Conservation (phyloP, 768 basidiomycete species). For the Peribolospora baueri region DNA sequence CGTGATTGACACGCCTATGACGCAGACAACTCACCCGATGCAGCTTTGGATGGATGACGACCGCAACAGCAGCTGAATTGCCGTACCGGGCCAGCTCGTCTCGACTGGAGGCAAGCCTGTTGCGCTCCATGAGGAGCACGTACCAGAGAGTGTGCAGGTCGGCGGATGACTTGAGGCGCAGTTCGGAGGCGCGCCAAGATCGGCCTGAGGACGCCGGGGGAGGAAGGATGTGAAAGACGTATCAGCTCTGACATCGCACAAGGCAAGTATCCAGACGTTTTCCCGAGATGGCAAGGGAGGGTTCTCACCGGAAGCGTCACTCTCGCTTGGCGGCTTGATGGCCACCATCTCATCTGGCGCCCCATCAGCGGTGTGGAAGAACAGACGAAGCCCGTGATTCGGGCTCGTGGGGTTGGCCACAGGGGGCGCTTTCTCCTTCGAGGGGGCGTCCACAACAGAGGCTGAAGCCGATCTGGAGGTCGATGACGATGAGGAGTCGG, state of each 20-base stretch:
- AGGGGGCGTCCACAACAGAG: too few species aligned
- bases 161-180: constrained; percentile 70
- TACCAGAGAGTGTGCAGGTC: constrained; percentile 94
- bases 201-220: constrained; percentile 33
- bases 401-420: too few species aligned
- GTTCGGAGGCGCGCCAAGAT: constrained; percentile 61
- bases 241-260: too few species aligned
- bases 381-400: too few species aligned
- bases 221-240: not conserved
- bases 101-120: constrained; percentile 64
- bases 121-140: constrained; percentile 61
- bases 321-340: not conserved
- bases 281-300: not conserved
- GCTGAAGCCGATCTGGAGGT: too few species aligned
- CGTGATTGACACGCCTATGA: too few species aligned
- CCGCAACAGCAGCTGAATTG: not conserved
- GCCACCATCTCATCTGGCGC: too few species aligned
- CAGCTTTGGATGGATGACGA: too few species aligned
- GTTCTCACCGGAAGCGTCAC: not conserved
- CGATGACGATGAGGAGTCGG: too few species aligned
- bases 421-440: too few species aligned
- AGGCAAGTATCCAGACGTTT: not conserved
- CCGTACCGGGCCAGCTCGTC: constrained; percentile 30
- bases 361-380: too few species aligned
- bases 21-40: too few species aligned